Percentiles rank a stretch among this genome's conserved stretches.
These are phyloP conservation scores for Ophiorrhiza pumila DNA, from an alignment of 257 asterid genomes.

Conservation along the genomic window DNA sequence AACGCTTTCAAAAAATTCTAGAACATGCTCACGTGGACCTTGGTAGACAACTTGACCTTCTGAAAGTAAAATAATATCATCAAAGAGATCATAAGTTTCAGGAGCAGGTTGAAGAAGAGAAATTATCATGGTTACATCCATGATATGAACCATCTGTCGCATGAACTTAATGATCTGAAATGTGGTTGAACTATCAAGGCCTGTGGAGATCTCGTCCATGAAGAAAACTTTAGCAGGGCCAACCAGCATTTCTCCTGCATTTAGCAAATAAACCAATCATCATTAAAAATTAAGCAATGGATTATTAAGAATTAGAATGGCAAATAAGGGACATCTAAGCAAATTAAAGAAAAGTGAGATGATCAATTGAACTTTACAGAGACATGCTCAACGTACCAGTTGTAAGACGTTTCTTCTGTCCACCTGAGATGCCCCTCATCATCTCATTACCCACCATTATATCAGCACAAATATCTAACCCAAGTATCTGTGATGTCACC, in stretches of 20 bases:
- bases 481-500: slow-evolving; percentile 60
- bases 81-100: slow-evolving; percentile 85
- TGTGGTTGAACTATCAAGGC: slow-evolving; percentile 94
- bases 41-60: slow-evolving; percentile 81
- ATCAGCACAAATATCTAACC: slow-evolving; percentile 91
- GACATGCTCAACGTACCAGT: slow-evolving; percentile 46
- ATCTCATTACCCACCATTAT: slow-evolving; percentile 82
- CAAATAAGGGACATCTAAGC: background rate
- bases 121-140: slow-evolving; percentile 86
- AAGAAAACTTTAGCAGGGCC: slow-evolving; percentile 94
- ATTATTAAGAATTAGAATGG: background rate
- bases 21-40: slow-evolving; percentile 85
- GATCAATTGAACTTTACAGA: background rate
- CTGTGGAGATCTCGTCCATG: slow-evolving; percentile 99
- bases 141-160: slow-evolving; percentile 92
- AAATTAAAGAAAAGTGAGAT: slow-evolving; percentile 8
- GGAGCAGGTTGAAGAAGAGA: slow-evolving; percentile 98
- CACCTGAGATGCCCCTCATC: slow-evolving; percentile 97
- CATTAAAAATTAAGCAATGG: background rate
- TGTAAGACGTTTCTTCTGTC: slow-evolving; percentile 93
- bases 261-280: slow-evolving; percentile 2
- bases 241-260: slow-evolving; percentile 90
- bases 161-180: slow-evolving; percentile 76
- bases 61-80: slow-evolving; percentile 74
- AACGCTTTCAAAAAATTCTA: slow-evolving; percentile 71